phyloP scores from a whole-genome alignment of 108 stramenopile species.

The Cyclostephanos invisitatus region DNA sequence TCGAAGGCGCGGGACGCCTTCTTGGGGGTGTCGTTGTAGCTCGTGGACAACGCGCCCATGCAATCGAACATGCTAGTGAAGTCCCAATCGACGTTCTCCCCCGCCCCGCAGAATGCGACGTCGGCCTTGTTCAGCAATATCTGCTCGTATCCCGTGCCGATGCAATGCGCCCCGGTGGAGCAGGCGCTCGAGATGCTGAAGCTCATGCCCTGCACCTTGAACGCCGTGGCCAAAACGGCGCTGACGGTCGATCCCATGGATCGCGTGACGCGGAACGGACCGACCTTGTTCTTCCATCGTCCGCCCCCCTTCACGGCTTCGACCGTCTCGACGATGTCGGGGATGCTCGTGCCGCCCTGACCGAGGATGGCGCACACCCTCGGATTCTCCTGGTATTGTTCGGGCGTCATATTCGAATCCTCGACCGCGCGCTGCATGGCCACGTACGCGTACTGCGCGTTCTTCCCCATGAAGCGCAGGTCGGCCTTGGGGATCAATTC shows the following conservation, averaged over 20 bases:
- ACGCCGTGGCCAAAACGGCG: slow-evolving; percentile 87
- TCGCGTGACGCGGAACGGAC: slow-evolving; percentile 92
- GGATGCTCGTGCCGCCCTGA: slow-evolving; percentile 91
- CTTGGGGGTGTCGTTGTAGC: slow-evolving; percentile 88
- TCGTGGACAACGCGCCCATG: slow-evolving; percentile 93
- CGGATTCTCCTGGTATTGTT: slow-evolving; percentile 86
- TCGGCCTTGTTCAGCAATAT: slow-evolving; percentile 88
- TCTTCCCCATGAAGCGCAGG: slow-evolving; percentile 84
- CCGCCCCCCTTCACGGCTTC: slow-evolving; percentile 81
- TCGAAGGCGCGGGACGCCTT: slow-evolving; percentile 94
- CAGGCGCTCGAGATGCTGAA: slow-evolving; percentile 88
- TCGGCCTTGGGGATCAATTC: slow-evolving; percentile 85
- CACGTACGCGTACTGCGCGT: slow-evolving; percentile 90
- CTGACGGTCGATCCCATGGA: slow-evolving; percentile 91
- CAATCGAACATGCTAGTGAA: slow-evolving; percentile 95
- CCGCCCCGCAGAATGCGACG: slow-evolving; percentile 91
- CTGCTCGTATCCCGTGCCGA: slow-evolving; percentile 92
- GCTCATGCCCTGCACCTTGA: slow-evolving; percentile 90
- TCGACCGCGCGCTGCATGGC: slow-evolving; percentile 86
- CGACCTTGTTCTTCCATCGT: slow-evolving; percentile 95
- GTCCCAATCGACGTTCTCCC: slow-evolving; percentile 90
- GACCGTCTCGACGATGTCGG: slow-evolving; percentile 91
- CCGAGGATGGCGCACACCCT: slow-evolving; percentile 89
- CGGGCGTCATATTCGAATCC: slow-evolving; percentile 77
- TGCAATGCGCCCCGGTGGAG: slow-evolving; percentile 93